Evolutionary conservation across 2,329 filamentous ascomycete species (phyloP).

Genomic region (Penicillium sp.): DNA sequence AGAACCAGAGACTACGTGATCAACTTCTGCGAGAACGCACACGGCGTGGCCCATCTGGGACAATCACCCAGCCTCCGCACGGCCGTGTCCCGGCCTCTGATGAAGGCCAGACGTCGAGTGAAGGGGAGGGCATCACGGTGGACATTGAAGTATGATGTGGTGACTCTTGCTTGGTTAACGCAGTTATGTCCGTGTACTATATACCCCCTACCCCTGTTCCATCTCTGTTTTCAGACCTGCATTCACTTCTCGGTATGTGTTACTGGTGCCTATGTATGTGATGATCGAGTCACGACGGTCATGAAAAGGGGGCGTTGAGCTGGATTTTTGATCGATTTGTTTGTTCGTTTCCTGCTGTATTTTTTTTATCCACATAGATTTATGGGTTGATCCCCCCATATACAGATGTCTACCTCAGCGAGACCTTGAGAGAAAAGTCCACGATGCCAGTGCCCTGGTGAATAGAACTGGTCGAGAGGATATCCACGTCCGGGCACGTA

Average conservation of each 20-base stretch:
- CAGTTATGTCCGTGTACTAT: conserved; percentile 12
- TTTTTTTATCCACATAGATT: conserved; percentile 16
- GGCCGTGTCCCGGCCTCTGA: conserved; percentile 21
- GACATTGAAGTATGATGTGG: conserved; percentile 38
- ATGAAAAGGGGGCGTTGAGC: conserved; percentile 16
- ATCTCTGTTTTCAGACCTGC: conserved; percentile 4
- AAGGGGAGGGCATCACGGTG: conserved; percentile 38
- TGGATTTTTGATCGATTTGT: conserved; percentile 4
- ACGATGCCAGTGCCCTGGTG: conserved; percentile 93
- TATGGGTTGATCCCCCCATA: conserved; percentile 7
- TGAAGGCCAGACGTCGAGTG: conserved; percentile 37
- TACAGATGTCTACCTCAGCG: conserved; percentile 29
- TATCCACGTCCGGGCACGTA: conserved; percentile 76
- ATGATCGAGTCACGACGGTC: conserved; percentile 18
- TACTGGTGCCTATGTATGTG: conserved; percentile 11
- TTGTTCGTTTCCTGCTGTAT: conserved; percentile 14
- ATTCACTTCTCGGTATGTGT: conserved; percentile 4
- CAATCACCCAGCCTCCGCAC: conserved; percentile 20
- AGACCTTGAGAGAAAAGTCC: conserved; percentile 93
- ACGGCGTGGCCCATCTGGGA: conserved; percentile 32
- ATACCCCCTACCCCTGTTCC: conserved; percentile 9
- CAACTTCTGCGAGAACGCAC: conserved; percentile 60
- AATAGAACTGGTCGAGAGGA: conserved; percentile 93
- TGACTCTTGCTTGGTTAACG: neutral
- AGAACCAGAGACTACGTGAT: conserved; percentile 68